A percentile compares a stretch with the other conserved stretches of the same genome.
These are phyloP conservation scores for Chrysosphaeria jannelii DNA, from an alignment of 2,329 filamentous ascomycete genomes.

Conservation along the genomic window DNA sequence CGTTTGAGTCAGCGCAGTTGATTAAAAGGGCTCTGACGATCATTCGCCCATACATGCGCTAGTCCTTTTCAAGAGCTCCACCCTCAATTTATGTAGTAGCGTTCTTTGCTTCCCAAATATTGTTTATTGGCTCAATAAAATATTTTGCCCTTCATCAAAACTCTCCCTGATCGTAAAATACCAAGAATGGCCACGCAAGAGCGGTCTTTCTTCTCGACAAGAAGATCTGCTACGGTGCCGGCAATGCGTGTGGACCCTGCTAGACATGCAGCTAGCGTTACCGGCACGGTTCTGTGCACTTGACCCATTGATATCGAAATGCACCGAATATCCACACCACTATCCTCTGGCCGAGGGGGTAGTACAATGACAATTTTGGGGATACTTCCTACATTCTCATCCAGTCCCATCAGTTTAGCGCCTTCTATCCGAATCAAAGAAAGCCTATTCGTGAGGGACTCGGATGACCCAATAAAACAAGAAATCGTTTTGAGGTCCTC, in stretches of 20 bases:
- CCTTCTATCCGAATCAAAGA: constrained; percentile 11
- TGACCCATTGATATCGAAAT: constrained; percentile 17
- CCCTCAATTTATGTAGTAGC: no score
- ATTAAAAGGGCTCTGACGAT: no score
- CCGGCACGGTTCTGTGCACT: constrained; percentile 13
- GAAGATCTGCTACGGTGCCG: constrained; percentile 12
- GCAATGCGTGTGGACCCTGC: constrained; percentile 11
- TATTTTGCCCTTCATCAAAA: constrained; percentile 18
- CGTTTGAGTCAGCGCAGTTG: no score
- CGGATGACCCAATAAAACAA: no score
- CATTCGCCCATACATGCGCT: no score
- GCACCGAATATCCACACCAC: constrained; percentile 11
- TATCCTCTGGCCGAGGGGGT: constrained; percentile 2
- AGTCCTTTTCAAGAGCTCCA: no score
- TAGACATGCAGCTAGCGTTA: constrained; percentile 12
- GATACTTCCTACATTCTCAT: constrained; percentile 10
- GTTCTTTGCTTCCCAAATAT: no score
- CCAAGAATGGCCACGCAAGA: constrained; percentile 12
- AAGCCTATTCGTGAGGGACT: no score
- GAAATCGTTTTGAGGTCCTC: no score
- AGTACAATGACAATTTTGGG: constrained; percentile 17
- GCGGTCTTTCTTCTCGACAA: constrained; percentile 4
- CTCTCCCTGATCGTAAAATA: constrained; percentile 15
- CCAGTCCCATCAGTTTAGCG: constrained; percentile 12
- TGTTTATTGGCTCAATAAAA: constrained; percentile 8